Evolutionary conservation across 2,329 filamentous ascomycete species (phyloP).

Genomic region (Penicillium sp.): DNA sequence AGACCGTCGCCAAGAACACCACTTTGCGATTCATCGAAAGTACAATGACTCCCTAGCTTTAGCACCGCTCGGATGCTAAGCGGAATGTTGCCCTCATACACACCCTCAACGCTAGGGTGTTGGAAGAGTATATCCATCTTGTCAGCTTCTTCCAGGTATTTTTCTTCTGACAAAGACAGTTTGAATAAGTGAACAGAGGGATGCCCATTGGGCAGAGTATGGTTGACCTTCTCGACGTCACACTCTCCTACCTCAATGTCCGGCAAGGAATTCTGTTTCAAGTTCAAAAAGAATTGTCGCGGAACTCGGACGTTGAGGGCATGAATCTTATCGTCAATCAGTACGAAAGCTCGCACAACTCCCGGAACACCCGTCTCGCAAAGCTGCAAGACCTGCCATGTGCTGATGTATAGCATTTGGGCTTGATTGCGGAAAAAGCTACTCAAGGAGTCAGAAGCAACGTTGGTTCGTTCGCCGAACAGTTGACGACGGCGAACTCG

Average conservation of each 20-base stretch:
- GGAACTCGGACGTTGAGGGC: slow-evolving; percentile 84
- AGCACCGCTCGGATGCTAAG: slow-evolving; percentile 83
- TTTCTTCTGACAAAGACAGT: slow-evolving; percentile 82
- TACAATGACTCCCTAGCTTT: slow-evolving; percentile 85
- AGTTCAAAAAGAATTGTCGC: slow-evolving; percentile 84
- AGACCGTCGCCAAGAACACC: slow-evolving; percentile 90
- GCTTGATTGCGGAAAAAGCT: slow-evolving; percentile 87
- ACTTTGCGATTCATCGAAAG: slow-evolving; percentile 85
- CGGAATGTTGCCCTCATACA: slow-evolving; percentile 92
- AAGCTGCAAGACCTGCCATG: slow-evolving; percentile 92
- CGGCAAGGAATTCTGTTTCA: slow-evolving; percentile 82
- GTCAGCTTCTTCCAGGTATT: slow-evolving; percentile 79
- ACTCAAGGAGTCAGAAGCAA: slow-evolving; percentile 61
- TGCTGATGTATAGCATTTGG: slow-evolving; percentile 82
- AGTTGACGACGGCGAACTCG: slow-evolving; percentile 81
- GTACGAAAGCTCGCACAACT: slow-evolving; percentile 80
- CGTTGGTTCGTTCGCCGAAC: slow-evolving; percentile 77
- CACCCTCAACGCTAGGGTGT: slow-evolving; percentile 90
- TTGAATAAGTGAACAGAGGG: slow-evolving; percentile 93
- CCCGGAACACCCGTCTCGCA: slow-evolving; percentile 79
- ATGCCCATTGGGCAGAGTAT: slow-evolving; percentile 92
- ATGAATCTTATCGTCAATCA: slow-evolving; percentile 93
- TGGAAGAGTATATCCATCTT: slow-evolving; percentile 83
- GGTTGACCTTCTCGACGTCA: slow-evolving; percentile 86
- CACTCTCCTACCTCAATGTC: slow-evolving; percentile 85